Evolutionary conservation across 768 basidiomycete genomes (phyloP), one percentile per base, ranked within the genome.

Genomic region (Sarcodon aspratus): DNA sequence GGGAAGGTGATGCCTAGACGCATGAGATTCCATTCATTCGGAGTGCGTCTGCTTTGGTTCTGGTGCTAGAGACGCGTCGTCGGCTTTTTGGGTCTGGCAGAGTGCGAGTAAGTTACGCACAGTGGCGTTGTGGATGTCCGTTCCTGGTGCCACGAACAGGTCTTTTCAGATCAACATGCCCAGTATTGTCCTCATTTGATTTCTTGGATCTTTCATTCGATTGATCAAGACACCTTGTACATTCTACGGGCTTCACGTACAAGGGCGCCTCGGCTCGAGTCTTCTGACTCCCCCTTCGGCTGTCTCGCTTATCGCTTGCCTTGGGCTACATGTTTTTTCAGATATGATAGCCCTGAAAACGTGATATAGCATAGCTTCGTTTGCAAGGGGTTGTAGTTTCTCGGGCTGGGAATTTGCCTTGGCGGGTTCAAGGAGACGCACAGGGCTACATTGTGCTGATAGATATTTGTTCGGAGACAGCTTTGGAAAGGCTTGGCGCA

Each of bases 1-100:
- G 15, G 37, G 48, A 36, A 48, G 48, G 48, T 33, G 17, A 36
- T 18, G 37, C 35, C 48, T 15, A 40, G 43, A 48, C 18, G 37
- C 33, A 36, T 3, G 33, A 38, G 48, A 48, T 48, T 21, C 12
- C 3, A 40, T 33, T 18, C 17, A 40, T 15, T 17, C 43, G 48
- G 27, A 32, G 35, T 27, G 36, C 17, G 18, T 9, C 12, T 15
- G 15, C 40, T 40, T 36, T 21, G 6, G n/a, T 15, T 35, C 36
- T 11, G 37, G 37, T 43, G 35, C 48, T 18, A 48, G 48, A 48
- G 48, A 44, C 31, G 48, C 48, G 48, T 48, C 37, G 42, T 32
- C 7, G 48, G 48, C 18, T 33, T 36, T 48, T 33, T 38, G 38
- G 18, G n/a, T 43, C 33, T 32, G 18, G 21, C 37, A 32, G 43